A percentile compares a stretch with the other conserved stretches of the same genome.
phyloP scores from a whole-genome alignment of 192 early-diverging fungal genomes.

The Backusella parvicylindrica region DNA sequence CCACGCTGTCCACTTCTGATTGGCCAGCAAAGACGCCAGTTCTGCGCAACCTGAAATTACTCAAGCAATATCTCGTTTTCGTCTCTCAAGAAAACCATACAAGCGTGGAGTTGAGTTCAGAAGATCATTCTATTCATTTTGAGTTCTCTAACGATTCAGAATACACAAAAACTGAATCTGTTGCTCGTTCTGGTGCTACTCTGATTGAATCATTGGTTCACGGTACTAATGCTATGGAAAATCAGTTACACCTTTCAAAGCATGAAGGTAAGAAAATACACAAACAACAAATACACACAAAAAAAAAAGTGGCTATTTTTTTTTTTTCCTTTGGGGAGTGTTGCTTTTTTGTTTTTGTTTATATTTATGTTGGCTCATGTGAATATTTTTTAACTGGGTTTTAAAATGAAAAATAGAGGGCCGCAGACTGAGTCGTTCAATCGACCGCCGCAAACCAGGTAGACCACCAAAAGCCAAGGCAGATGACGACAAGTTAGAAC shows the following conservation, averaged over 20 bases:
- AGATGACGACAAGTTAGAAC: neutral
- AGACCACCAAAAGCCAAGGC: constrained; percentile 10
- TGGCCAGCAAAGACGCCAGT: constrained; percentile 10
- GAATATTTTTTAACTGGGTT: neutral
- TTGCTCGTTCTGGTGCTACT: neutral
- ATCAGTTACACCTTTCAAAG: neutral
- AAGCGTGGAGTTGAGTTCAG: neutral
- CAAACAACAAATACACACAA: neutral
- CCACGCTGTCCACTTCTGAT: constrained; percentile 15
- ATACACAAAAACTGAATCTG: neutral
- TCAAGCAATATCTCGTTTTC: constrained; percentile 20
- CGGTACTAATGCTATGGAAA: neutral
- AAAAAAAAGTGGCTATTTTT: neutral
- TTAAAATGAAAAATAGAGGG: neutral
- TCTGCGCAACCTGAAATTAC: constrained; percentile 11
- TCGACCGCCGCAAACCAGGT: constrained; percentile 10
- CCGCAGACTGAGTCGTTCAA: neutral
- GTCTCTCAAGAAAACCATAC: constrained; percentile 9
- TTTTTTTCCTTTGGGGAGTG: neutral
- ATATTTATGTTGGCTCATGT: neutral
- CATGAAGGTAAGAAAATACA: neutral
- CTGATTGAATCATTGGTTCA: constrained; percentile 12
- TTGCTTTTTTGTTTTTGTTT: neutral
- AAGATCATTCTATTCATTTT: constrained; percentile 6
- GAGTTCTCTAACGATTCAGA: neutral